Percentiles rank a stretch among this genome's conserved stretches.
These are phyloP conservation scores for Aspergillus sp. DNA, from an alignment of 2,329 filamentous ascomycete species.

Conservation along the genomic window DNA sequence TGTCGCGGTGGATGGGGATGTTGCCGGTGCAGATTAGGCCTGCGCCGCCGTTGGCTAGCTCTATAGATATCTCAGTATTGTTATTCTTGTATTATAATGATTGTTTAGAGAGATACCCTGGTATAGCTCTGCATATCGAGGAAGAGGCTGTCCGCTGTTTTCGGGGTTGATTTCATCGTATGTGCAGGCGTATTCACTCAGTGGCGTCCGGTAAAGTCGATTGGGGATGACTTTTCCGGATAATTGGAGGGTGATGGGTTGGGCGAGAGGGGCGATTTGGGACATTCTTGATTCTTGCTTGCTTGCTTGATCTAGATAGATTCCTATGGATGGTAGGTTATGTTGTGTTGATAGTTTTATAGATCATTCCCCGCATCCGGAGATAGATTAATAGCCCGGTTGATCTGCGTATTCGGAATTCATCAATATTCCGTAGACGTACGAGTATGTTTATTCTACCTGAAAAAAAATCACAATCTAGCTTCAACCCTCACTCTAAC, in stretches of 20 bases:
- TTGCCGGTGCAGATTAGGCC: conserved; percentile 22
- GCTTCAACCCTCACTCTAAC: background rate
- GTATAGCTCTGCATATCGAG: conserved; percentile 15
- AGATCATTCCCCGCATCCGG: too few species aligned
- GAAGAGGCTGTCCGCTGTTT: conserved; percentile 14
- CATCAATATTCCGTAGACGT: too few species aligned
- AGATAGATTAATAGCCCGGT: too few species aligned
- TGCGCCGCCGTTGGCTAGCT: conserved; percentile 11
- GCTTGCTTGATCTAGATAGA: too few species aligned
- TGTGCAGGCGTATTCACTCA: conserved; percentile 17
- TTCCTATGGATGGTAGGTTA: too few species aligned
- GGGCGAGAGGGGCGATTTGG: background rate
- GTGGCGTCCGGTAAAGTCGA: conserved; percentile 16
- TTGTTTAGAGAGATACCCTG: conserved; percentile 13
- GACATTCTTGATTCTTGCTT: too few species aligned
- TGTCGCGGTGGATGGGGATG: conserved; percentile 21
- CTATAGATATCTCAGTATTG: background rate
- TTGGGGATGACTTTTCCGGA: conserved; percentile 18
- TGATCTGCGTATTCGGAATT: too few species aligned
- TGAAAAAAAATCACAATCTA: too few species aligned
- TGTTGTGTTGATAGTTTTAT: too few species aligned
- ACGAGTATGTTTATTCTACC: too few species aligned
- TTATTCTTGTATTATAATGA: too few species aligned
- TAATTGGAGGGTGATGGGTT: conserved; percentile 14
- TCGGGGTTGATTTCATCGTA: conserved; percentile 18